A percentile compares a stretch with the other conserved stretches of the same genome.
Evolutionary conservation across 2,329 filamentous ascomycete genomes (phyloP).

Genomic region (Plectosphaerella plurivora): DNA sequence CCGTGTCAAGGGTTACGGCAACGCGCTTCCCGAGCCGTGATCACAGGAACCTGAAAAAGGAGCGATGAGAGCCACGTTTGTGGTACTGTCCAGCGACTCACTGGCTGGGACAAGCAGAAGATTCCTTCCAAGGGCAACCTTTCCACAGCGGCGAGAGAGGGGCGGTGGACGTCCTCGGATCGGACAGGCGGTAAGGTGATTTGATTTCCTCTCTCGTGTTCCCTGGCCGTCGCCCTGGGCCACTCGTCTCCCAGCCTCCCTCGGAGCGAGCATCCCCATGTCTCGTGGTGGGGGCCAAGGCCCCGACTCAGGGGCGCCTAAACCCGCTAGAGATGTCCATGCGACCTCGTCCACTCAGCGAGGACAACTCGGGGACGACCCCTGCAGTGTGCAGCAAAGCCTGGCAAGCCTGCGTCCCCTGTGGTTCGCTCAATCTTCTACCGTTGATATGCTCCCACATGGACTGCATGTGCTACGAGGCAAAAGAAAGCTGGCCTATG

Average conservation of each 20-base stretch:
- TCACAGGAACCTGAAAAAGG: too few species aligned
- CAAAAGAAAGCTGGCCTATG: too few species aligned
- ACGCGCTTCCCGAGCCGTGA: not conserved
- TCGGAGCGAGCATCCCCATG: not conserved
- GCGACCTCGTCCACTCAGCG: not conserved
- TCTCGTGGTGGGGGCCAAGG: not conserved
- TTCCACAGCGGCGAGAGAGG: too few species aligned
- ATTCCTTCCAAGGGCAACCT: too few species aligned
- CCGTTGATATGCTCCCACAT: too few species aligned
- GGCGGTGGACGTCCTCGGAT: too few species aligned
- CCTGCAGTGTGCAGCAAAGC: not conserved
- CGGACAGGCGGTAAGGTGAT: not conserved
- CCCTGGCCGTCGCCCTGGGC: not conserved
- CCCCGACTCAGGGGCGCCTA: not conserved
- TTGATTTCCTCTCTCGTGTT: not conserved
- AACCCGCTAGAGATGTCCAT: not conserved
- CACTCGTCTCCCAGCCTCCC: not conserved
- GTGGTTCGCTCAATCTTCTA: not conserved
- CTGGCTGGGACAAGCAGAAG: too few species aligned
- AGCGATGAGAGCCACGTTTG: too few species aligned
- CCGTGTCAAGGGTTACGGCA: not conserved
- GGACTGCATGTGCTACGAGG: too few species aligned
- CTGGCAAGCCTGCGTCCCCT: not conserved
- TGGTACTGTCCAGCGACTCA: too few species aligned
- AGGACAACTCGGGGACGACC: not conserved